phyloP scores from a whole-genome alignment of 2,329 filamentous ascomycete species.

The Talaromyces sp. region DNA sequence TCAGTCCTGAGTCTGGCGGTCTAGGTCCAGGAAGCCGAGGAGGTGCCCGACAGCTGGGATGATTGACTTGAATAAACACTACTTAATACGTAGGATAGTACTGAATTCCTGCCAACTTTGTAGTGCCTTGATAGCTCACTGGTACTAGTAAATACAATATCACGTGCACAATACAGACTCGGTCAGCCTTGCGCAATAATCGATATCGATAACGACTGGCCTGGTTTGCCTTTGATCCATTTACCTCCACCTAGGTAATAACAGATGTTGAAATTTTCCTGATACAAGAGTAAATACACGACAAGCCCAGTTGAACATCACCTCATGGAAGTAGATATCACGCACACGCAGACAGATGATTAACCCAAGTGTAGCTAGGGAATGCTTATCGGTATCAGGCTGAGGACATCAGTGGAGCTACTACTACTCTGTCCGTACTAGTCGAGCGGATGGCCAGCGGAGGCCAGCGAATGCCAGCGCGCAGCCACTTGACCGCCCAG shows the following conservation, averaged over 20 bases:
- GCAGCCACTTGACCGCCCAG: slow-evolving; percentile 25
- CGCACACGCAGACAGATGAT: background rate
- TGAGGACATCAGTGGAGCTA: slow-evolving; percentile 9
- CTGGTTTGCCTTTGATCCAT: background rate
- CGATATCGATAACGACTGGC: background rate
- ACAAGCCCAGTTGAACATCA: background rate
- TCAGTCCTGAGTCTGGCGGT: background rate
- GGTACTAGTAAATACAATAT: background rate
- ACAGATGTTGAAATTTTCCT: background rate
- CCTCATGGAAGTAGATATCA: background rate
- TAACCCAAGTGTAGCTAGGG: background rate
- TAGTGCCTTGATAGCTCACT: background rate
- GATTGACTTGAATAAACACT: background rate
- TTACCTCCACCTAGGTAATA: background rate
- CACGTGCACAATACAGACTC: background rate
- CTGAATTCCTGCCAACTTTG: too few relatives aligned
- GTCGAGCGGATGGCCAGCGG: background rate
- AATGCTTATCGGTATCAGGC: slow-evolving; percentile 1
- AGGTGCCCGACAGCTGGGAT: background rate
- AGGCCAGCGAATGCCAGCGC: slow-evolving; percentile 6
- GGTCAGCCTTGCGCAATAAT: slow-evolving; percentile 10
- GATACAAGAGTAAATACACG: background rate
- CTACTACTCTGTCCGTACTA: background rate
- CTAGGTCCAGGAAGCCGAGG: background rate
- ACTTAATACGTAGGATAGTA: too few relatives aligned